phyloP scores from a whole-genome alignment of 352 stramenopile genomes.

The Albugo candida region DNA sequence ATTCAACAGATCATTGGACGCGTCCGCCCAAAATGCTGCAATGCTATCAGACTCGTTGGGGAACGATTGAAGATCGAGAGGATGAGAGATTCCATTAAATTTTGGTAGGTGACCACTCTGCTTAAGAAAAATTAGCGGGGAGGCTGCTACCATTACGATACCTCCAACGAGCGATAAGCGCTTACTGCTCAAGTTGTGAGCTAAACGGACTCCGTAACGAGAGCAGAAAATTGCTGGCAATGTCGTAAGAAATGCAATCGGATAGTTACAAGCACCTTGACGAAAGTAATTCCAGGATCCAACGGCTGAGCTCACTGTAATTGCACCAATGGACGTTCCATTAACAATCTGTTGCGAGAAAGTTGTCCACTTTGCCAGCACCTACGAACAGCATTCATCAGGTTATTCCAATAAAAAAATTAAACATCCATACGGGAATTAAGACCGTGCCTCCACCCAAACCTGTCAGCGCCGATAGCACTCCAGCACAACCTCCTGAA shows the following conservation, averaged over 20 bases:
- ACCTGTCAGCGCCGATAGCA: conserved; percentile 59
- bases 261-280: conserved; percentile 50
- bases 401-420: not conserved
- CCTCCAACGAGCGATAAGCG: conserved; percentile 55
- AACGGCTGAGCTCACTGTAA: conserved; percentile 41
- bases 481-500: conserved; percentile 22
- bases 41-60: conserved; percentile 3
- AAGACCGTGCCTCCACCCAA: conserved; percentile 68
- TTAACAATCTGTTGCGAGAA: conserved; percentile 67
- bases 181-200: conserved; percentile 56
- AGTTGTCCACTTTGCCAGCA: conserved; percentile 55
- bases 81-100: conserved; percentile 23
- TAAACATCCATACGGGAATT: conserved; percentile 29
- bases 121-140: conserved; percentile 70
- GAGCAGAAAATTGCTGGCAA: conserved; percentile 54
- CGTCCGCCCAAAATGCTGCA: not conserved
- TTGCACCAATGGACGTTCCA: conserved; percentile 61
- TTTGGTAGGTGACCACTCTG: conserved; percentile 59
- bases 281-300: conserved; percentile 56
- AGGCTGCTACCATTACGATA: conserved; percentile 51
- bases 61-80: conserved; percentile 67
- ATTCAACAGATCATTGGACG: conserved; percentile 12
- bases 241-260: conserved; percentile 48
- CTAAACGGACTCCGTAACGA: conserved; percentile 56
- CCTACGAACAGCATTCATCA: not conserved